phyloP scores from a whole-genome alignment of 2,329 filamentous ascomycete genomes.

The Cytospora chrysosperma region DNA sequence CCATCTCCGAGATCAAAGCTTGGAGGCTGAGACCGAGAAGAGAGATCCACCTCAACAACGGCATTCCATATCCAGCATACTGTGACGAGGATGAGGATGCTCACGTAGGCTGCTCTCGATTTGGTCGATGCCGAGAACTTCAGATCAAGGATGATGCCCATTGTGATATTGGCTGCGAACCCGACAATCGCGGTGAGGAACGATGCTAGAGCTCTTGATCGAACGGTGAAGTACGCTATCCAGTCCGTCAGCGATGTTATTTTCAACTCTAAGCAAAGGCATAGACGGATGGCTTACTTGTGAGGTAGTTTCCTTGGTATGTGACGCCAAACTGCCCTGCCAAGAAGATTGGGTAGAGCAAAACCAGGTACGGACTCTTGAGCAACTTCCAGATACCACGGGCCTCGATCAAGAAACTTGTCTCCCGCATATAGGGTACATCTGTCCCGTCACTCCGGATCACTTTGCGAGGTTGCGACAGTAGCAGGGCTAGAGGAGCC shows the following conservation, averaged over 20 bases:
- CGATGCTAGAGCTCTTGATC: constrained; percentile 38
- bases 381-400: constrained; percentile 37
- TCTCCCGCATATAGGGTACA: constrained; percentile 32
- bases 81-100: constrained; percentile 9
- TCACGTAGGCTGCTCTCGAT: constrained; percentile 9
- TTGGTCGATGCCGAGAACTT: constrained; percentile 1
- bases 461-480: constrained; percentile 46
- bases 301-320: constrained; percentile 42
- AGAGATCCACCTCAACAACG: constrained; percentile 12
- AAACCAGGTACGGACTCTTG: constrained; percentile 36
- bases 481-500: constrained; percentile 40
- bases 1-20: constrained; percentile 15
- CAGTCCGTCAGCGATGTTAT: neutral
- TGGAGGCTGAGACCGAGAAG: constrained; percentile 8
- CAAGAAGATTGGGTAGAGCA: constrained; percentile 34
- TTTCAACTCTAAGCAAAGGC: neutral
- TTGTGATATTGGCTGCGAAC: constrained; percentile 26
- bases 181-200: constrained; percentile 39
- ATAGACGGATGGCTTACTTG: constrained; percentile 24
- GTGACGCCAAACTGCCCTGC: constrained; percentile 27
- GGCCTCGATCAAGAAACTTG: constrained; percentile 34
- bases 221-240: constrained; percentile 40
- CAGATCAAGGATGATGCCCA: constrained; percentile 9
- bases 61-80: constrained; percentile 19
- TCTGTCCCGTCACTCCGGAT: constrained; percentile 42